A percentile compares a stretch with the other conserved stretches of the same genome.
Conservation (phyloP, 73 alveolate genomes). For the Effrenium voratum region DNA sequence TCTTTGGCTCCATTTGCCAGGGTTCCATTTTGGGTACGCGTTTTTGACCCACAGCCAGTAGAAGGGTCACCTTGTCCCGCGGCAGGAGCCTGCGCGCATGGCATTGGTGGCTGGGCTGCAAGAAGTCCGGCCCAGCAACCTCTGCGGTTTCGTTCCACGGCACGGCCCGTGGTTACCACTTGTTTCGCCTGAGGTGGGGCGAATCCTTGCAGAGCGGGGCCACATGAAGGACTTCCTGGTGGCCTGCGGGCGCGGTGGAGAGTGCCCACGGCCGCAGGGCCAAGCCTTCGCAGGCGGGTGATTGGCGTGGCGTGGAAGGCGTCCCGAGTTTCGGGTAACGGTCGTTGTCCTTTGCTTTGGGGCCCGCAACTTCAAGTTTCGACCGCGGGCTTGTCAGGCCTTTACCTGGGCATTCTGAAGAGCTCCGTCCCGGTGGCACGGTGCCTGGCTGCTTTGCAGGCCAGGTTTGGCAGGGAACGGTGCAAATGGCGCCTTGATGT, state of each 20-base stretch:
- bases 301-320: too few relatives aligned
- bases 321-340: too few relatives aligned
- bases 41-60: not conserved
- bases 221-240: conserved; percentile 31
- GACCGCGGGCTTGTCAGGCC: not conserved
- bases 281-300: conserved; percentile 92
- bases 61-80: not conserved
- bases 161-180: too few relatives aligned
- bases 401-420: conserved; percentile 61
- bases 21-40: not conserved
- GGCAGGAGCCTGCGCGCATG: conserved; percentile 54
- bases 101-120: conserved; percentile 29
- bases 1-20: not conserved
- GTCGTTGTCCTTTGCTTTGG: too few relatives aligned
- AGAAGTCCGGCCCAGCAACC: not conserved
- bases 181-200: not conserved
- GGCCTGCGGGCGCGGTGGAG: conserved; percentile 61
- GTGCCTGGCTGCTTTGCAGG: conserved; percentile 68
- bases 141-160: not conserved
- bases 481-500: too few relatives aligned
- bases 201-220: conserved; percentile 62
- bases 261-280: conserved; percentile 37
- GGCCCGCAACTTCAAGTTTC: too few relatives aligned
- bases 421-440: conserved; percentile 32
- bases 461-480: too few relatives aligned